These are phyloP conservation scores for Magnaporthiopsis poae DNA, from an alignment of 2,329 filamentous ascomycete species.

Conservation along the genomic window DNA sequence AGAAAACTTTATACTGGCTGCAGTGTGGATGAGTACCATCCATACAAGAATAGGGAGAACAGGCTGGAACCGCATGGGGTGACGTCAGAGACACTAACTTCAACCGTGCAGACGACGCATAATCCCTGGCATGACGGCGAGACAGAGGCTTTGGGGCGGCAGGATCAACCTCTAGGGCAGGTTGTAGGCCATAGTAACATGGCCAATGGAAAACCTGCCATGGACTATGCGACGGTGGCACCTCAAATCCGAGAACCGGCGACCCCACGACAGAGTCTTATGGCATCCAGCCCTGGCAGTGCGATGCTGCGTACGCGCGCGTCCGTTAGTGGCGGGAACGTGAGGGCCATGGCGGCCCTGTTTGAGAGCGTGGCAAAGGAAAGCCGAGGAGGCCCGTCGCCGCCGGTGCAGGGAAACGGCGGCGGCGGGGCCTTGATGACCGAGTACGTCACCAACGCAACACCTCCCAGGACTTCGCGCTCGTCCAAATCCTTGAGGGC, in stretches of 20 bases:
- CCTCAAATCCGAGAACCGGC: neutral
- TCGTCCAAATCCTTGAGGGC: constrained; percentile 4
- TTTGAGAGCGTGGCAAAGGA: constrained; percentile 31
- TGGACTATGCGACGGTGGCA: no score
- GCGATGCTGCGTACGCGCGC: constrained; percentile 4
- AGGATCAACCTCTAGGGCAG: no score
- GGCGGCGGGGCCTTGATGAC: constrained; percentile 10
- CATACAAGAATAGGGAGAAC: no score
- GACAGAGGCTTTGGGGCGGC: no score
- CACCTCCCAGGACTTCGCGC: neutral
- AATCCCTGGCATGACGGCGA: no score
- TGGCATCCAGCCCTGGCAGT: neutral
- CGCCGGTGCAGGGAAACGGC: constrained; percentile 9
- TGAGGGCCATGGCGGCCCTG: constrained; percentile 42
- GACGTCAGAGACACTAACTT: no score
- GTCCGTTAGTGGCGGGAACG: constrained; percentile 15
- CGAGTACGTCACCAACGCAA: constrained; percentile 4
- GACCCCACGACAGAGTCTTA: neutral
- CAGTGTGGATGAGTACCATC: no score
- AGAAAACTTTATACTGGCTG: neutral
- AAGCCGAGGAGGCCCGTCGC: constrained; percentile 9
- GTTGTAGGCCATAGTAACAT: no score
- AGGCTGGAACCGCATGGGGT: no score
- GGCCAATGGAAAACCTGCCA: no score
- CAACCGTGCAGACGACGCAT: no score